Evolutionary conservation across 2,329 filamentous ascomycete genomes (phyloP).

Genomic region (Tetracladium maxilliforme): DNA sequence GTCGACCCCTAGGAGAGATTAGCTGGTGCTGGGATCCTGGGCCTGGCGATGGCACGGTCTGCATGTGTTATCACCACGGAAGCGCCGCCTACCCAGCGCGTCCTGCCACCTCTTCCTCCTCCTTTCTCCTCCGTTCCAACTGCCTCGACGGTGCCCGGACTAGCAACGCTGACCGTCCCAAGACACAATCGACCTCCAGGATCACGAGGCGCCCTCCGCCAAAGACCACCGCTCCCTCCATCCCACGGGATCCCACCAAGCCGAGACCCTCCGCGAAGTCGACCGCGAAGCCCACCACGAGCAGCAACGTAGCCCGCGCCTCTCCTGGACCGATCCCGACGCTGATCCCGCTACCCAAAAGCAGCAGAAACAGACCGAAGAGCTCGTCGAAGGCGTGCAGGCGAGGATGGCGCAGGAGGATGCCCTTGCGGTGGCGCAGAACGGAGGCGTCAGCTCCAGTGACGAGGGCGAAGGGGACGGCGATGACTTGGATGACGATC

Average conservation of each 20-base stretch:
- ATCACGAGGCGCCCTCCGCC: conserved; percentile 67
- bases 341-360: conserved; percentile 12
- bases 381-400: conserved; percentile 16
- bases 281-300: conserved; percentile 65
- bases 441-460: conserved; percentile 35
- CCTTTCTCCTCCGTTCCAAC: conserved; percentile 1
- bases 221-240: conserved; percentile 62
- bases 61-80: conserved; percentile 2
- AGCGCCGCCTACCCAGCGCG: too few relatives aligned
- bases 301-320: conserved; percentile 45
- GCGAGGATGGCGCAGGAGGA: conserved; percentile 35
- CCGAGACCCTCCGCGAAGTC: conserved; percentile 68
- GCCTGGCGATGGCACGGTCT: conserved; percentile 2
- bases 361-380: conserved; percentile 5
- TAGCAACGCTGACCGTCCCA: conserved; percentile 12
- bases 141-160: conserved; percentile 1
- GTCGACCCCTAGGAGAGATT: conserved; percentile 10
- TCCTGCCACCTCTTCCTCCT: conserved; percentile 1
- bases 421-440: conserved; percentile 43
- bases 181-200: conserved; percentile 95
- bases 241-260: conserved; percentile 59
- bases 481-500: conserved; percentile 69
- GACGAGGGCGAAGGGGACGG: conserved; percentile 55
- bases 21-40: conserved; percentile 2
- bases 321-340: conserved; percentile 33